These are phyloP conservation scores for Penicillium sumatraense DNA, from an alignment of 2,329 filamentous ascomycete genomes.

Conservation along the genomic window DNA sequence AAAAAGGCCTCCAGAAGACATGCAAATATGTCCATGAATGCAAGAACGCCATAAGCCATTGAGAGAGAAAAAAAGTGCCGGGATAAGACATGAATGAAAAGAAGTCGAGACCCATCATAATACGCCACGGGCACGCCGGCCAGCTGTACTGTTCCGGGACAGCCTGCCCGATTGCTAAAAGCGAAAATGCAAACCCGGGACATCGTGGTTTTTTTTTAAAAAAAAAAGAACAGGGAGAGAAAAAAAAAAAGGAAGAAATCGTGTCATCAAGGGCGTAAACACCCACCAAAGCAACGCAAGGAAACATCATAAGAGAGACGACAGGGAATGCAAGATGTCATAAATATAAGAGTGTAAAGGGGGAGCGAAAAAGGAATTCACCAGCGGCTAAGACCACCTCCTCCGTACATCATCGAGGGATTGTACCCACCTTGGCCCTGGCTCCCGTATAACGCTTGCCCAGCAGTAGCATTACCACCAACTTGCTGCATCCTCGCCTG, in stretches of 20 bases:
- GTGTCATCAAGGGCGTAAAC: conserved; percentile 34
- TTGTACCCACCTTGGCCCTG: conserved; percentile 94
- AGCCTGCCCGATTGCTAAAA: conserved; percentile 37
- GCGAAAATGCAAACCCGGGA: conserved; percentile 30
- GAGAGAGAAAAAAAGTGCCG: conserved; percentile 22
- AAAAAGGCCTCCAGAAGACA: conserved; percentile 36
- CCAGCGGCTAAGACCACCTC: conserved; percentile 71
- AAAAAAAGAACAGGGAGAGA: no score
- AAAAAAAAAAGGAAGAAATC: conserved; percentile 31
- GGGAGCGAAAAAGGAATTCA: conserved; percentile 43
- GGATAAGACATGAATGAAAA: conserved; percentile 25
- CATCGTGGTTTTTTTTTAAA: conserved; percentile 19
- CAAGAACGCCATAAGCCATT: conserved; percentile 36
- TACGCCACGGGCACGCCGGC: conserved; percentile 43
- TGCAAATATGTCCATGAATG: conserved; percentile 37
- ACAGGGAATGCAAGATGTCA: conserved; percentile 20
- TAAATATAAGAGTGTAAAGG: conserved; percentile 20
- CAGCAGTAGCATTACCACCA: conserved; percentile 72
- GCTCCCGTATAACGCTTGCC: conserved; percentile 87
- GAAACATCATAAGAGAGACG: conserved; percentile 25
- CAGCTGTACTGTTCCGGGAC: conserved; percentile 36
- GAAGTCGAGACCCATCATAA: conserved; percentile 31
- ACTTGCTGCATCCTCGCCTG: conserved; percentile 95
- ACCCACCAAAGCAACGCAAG: conserved; percentile 25
- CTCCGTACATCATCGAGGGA: conserved; percentile 76